Evolutionary conservation across 2,329 filamentous ascomycete species (phyloP).

Genomic region (Bertia moriformis): DNA sequence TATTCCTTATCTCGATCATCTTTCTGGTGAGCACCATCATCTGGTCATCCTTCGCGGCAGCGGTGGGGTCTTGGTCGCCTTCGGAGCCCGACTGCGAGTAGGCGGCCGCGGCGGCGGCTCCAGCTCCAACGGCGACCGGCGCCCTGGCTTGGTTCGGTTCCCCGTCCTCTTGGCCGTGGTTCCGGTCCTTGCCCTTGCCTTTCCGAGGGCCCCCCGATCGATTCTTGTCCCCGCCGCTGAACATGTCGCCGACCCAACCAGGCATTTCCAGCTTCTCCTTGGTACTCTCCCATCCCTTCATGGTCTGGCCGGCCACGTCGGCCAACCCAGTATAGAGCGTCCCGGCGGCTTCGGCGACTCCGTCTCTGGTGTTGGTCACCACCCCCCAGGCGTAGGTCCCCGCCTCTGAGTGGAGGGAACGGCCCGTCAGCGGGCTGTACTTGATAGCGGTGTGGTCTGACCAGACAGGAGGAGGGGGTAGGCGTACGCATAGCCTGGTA

Average conservation of each 20-base stretch:
- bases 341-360: constrained; percentile 54
- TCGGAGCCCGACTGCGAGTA: constrained; percentile 60
- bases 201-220: constrained; percentile 11
- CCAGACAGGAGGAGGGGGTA: constrained; percentile 1
- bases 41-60: constrained; percentile 75
- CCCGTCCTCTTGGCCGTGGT: constrained; percentile 15
- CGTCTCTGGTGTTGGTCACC: constrained; percentile 59
- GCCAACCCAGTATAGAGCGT: constrained; percentile 58
- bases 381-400: constrained; percentile 67
- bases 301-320: constrained; percentile 66
- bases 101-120: constrained; percentile 62
- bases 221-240: constrained; percentile 16
- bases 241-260: constrained; percentile 67
- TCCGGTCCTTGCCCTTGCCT: too few relatives aligned
- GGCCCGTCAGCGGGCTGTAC: too few relatives aligned
- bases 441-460: constrained; percentile 30
- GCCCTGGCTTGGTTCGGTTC: constrained; percentile 43
- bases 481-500: constrained; percentile 80
- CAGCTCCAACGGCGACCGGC: constrained; percentile 43
- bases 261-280: constrained; percentile 59
- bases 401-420: constrained; percentile 47
- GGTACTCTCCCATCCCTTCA: constrained; percentile 67
- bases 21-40: constrained; percentile 99
- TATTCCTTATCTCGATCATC: constrained; percentile 96
- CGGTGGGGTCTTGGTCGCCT: constrained; percentile 53